These are phyloP conservation scores for Aspergillus sp. DNA, from an alignment of 2,329 filamentous ascomycete species.

Conservation along the genomic window DNA sequence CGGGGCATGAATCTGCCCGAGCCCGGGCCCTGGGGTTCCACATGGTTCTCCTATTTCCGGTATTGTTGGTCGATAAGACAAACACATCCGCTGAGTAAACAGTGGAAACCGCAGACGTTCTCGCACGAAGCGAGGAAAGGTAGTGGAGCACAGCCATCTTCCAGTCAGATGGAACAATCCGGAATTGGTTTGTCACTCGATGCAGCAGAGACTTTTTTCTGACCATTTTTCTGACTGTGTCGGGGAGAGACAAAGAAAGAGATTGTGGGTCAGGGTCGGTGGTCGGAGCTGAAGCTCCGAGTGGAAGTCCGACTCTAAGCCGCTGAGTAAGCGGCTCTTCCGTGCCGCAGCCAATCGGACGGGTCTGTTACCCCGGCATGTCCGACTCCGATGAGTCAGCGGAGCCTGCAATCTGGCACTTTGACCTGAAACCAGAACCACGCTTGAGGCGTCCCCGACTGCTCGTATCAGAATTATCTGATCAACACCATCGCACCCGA, in stretches of 20 bases:
- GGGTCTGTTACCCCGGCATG: neutral
- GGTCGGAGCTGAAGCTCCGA: neutral
- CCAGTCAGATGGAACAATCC: neutral
- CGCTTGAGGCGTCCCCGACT: neutral
- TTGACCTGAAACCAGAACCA: neutral
- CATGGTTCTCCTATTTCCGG: slow-evolving; percentile 1
- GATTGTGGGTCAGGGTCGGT: neutral
- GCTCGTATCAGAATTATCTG: neutral
- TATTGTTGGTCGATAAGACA: neutral
- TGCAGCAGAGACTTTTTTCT: neutral
- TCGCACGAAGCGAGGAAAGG: neutral
- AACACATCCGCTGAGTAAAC: slow-evolving; percentile 10
- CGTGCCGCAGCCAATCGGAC: neutral
- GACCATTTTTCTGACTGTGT: neutral
- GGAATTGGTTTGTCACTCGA: neutral
- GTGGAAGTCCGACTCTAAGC: neutral
- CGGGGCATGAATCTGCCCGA: slow-evolving; percentile 5
- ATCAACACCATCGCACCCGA: neutral
- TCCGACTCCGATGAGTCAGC: neutral
- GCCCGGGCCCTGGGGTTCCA: slow-evolving; percentile 10
- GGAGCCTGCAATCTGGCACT: neutral
- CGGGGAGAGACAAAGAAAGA: neutral
- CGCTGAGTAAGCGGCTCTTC: neutral
- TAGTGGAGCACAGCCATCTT: slow-evolving; percentile 1
- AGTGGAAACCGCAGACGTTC: neutral